Base-by-base conservation (phyloP, 116 monocot genomes). In the Cymodocea nodosa region DNA sequence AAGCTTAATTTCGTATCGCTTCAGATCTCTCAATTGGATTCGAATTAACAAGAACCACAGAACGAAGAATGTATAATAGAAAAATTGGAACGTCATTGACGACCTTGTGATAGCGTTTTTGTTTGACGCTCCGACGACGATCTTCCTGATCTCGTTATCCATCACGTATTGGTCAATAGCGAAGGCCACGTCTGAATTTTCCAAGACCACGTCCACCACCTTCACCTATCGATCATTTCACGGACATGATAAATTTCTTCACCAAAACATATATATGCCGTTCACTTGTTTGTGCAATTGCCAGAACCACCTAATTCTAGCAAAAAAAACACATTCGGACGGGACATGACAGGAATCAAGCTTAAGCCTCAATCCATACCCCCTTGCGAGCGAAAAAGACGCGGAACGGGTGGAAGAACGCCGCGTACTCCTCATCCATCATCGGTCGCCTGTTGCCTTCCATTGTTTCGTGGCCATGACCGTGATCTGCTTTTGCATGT, bases 51-150 rank as follows among this genome's bases (percentile, higher is more conserved):
- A 1, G 49, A 51, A 11, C 30, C 4, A 9, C 30, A 0, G 24
- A 15, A 60, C 0, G 23, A 59, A 6, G 60, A 60, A 6, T 4
- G 51, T 15, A 51, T 50, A 10, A 50, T 23, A 12, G 10, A 15
- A n/a, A 11, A 25, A 51, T 3, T 0, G 44, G 11, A 11, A 44
- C 11, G 11, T 44, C 30, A 30, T 65, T 13, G 6, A 6, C 15
- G 48, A 89, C 89, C 83, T 89, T 23, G 70, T 89, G 59, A 90
- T 60, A 0, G 71, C 62, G 66, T 76, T 91, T 57, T 78, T 74
- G 35, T 66, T 91, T 4, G 82, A 81, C n/a, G 79, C 70, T 2
- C 87, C 91, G 19, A 82, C 77, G 0, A 87, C 84, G 17, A 91
- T 79, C 64, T 80, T 80, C 4, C 70, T 70, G 52, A 87, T 76